These are phyloP conservation scores for Clonostachys chloroleuca DNA, from an alignment of 2,329 filamentous ascomycete species.

Conservation along the genomic window DNA sequence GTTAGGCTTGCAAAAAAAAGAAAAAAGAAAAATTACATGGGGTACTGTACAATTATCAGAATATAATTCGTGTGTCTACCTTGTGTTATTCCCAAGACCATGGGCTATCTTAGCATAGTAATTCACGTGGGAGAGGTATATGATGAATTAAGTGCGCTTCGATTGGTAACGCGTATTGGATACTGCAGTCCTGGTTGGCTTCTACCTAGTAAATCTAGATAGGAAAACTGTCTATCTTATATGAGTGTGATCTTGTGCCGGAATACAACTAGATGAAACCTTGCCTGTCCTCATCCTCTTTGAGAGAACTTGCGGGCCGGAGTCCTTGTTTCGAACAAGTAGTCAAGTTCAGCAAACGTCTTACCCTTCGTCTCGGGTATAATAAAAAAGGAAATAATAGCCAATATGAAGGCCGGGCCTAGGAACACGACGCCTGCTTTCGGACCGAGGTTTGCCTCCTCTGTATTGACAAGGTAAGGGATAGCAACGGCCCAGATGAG, in stretches of 20 bases:
- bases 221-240: too few relatives aligned
- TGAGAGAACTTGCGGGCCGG: conserved; percentile 21
- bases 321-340: conserved; percentile 22
- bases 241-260: not conserved
- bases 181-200: too few relatives aligned
- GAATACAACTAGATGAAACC: not conserved
- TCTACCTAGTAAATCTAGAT: too few relatives aligned
- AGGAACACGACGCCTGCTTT: not conserved
- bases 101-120: too few relatives aligned
- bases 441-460: not conserved
- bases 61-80: too few relatives aligned
- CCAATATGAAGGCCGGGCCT: not conserved
- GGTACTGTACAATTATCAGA: too few relatives aligned
- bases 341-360: conserved; percentile 25
- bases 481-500: conserved; percentile 4
- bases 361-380: conserved; percentile 42
- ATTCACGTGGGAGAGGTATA: too few relatives aligned
- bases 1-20: too few relatives aligned
- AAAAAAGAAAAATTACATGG: too few relatives aligned
- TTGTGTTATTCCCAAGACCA: too few relatives aligned
- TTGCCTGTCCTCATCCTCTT: not conserved
- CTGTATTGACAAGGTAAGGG: conserved; percentile 4
- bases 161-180: too few relatives aligned
- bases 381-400: not conserved
- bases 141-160: too few relatives aligned